Percentiles rank a stretch among this genome's conserved stretches.
phyloP scores from a whole-genome alignment of 228 moss, liverwort and hornwort genomes.

The Sphagnum magellanicum region DNA sequence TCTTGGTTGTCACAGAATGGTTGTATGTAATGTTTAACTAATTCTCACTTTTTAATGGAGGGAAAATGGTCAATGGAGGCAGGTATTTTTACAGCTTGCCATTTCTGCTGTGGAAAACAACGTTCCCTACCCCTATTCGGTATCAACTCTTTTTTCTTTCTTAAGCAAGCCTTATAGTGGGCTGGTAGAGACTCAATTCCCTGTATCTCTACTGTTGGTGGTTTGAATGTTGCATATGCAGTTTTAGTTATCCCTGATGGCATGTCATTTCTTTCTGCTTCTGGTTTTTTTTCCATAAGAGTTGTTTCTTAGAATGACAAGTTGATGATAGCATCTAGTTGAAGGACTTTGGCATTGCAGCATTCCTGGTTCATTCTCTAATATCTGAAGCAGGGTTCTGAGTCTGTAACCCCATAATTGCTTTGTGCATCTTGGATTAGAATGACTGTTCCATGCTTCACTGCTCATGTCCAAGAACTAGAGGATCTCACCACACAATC shows the following conservation, averaged over 20 bases:
- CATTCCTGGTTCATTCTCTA: neutral
- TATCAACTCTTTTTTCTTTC: slow-evolving; percentile 4
- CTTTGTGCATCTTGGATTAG: neutral
- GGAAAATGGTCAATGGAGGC: slow-evolving; percentile 1
- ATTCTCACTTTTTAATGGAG: neutral
- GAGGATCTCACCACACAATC: too few species aligned
- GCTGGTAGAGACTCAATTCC: neutral
- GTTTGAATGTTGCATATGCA: neutral
- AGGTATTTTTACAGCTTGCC: slow-evolving; percentile 96
- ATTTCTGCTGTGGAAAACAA: slow-evolving; percentile 83
- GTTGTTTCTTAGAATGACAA: neutral
- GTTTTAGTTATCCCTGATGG: neutral
- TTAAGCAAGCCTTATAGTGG: neutral
- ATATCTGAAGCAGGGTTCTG: too few species aligned
- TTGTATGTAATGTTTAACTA: neutral
- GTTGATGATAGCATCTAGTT: neutral
- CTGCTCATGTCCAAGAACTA: too few species aligned
- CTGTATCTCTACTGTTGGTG: neutral
- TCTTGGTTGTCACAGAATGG: neutral
- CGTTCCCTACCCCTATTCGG: slow-evolving; percentile 60
- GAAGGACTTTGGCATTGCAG: too few species aligned
- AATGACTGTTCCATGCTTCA: neutral
- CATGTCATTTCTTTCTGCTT: neutral
- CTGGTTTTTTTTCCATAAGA: neutral
- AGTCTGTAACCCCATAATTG: too few species aligned